Percentiles rank a stretch among this genome's conserved stretches.
Conservation (phyloP, 805 yeast species). For the Candida oleophila region DNA sequence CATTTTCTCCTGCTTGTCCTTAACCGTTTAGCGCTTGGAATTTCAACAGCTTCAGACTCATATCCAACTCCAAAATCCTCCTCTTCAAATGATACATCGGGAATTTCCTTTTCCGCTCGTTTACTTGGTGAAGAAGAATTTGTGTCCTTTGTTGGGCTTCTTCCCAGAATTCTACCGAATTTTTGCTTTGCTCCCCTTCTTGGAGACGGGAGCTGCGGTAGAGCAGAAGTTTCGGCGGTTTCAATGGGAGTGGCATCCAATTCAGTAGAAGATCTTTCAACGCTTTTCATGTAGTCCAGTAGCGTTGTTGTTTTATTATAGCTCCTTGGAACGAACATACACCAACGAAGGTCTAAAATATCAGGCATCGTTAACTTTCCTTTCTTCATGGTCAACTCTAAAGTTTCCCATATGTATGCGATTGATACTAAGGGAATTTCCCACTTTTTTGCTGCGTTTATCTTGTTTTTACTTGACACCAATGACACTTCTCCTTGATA, state of each 20-base stretch:
- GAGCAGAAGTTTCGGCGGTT: conserved; percentile 1
- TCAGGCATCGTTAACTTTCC: conserved; percentile 30
- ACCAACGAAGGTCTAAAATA: conserved; percentile 50
- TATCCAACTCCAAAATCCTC: conserved; percentile 5
- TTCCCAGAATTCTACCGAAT: conserved; percentile 50
- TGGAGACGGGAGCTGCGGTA: conserved; percentile 51
- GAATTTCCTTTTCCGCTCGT: neutral
- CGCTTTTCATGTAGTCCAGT: conserved; percentile 16
- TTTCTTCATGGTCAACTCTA: conserved; percentile 29
- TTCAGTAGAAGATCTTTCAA: neutral
- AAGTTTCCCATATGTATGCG: conserved; percentile 53
- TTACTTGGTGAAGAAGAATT: neutral
- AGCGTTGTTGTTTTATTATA: conserved; percentile 22
- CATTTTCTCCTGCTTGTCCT: neutral
- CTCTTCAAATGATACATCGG: conserved; percentile 3
- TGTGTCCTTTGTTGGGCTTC: conserved; percentile 2
- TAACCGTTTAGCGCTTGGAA: neutral
- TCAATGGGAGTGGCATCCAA: neutral
- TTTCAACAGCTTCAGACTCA: conserved; percentile 2
- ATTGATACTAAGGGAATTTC: conserved; percentile 57
- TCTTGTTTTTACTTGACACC: conserved; percentile 50
- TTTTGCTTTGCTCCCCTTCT: conserved; percentile 41
- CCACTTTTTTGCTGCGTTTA: conserved; percentile 59
- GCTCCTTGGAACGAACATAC: conserved; percentile 49
- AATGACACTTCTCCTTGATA: conserved; percentile 31